Evolutionary conservation across 306 rosid genomes (phyloP).

Genomic region (Corylus heterophylla): DNA sequence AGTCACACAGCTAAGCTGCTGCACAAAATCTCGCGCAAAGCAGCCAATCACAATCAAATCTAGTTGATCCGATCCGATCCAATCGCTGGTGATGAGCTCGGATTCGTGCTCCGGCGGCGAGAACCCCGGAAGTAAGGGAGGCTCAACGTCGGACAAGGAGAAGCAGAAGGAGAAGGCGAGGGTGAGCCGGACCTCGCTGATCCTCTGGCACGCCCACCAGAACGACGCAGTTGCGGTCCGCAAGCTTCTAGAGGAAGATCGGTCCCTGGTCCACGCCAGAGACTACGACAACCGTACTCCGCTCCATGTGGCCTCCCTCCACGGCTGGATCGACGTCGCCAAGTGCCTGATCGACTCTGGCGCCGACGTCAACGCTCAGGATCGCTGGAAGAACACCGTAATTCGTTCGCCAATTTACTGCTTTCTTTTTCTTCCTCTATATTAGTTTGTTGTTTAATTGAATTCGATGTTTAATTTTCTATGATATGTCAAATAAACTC

Average conservation of each 20-base stretch:
- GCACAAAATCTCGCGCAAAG: background rate
- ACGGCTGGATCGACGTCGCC: conserved; percentile 81
- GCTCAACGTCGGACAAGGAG: conserved; percentile 25
- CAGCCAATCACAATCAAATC: background rate
- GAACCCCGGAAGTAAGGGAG: conserved; percentile 18
- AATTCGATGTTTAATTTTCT: background rate
- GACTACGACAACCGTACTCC: conserved; percentile 96
- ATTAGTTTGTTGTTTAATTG: background rate
- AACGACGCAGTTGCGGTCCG: conserved; percentile 81
- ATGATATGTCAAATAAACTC: background rate
- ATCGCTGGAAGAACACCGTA: conserved; percentile 97
- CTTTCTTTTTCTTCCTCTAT: background rate
- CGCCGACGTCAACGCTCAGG: conserved; percentile 91
- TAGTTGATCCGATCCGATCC: conserved; percentile 23
- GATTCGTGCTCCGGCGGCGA: conserved; percentile 36
- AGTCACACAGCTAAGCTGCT: background rate
- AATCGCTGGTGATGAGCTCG: conserved; percentile 57
- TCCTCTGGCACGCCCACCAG: conserved; percentile 95
- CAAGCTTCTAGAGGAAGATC: conserved; percentile 96
- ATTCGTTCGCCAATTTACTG: conserved; percentile 2
- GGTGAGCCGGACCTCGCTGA: conserved; percentile 86
- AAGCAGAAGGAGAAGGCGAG: conserved; percentile 81
- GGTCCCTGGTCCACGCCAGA: conserved; percentile 64
- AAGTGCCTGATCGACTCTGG: conserved; percentile 69
- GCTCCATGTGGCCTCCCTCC: conserved; percentile 85